A percentile compares a stretch with the other conserved stretches of the same genome.
Evolutionary conservation across 2,329 filamentous ascomycete genomes (phyloP).

Genomic region (Exserohilum turcica): DNA sequence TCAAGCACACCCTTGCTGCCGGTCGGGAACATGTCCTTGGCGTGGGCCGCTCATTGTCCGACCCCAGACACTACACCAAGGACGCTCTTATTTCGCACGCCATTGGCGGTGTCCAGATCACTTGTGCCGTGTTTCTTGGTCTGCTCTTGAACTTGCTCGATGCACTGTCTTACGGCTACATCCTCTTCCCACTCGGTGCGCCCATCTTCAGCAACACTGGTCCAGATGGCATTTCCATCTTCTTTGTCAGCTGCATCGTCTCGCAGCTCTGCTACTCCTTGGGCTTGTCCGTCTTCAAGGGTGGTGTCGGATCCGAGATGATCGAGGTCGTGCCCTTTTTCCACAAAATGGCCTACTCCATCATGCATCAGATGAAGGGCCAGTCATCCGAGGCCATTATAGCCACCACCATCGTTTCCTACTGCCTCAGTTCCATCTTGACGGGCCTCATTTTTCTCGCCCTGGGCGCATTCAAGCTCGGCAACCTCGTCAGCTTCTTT

Average conservation of each 20-base stretch:
- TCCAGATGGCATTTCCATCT: slow-evolving; percentile 95
- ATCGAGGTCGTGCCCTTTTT: slow-evolving; percentile 99
- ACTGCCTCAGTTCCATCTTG: slow-evolving; percentile 85
- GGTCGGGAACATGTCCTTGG: slow-evolving; percentile 29
- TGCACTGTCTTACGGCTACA: slow-evolving; percentile 87
- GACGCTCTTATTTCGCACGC: slow-evolving; percentile 67
- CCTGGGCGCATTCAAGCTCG: slow-evolving; percentile 85
- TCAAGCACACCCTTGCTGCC: slow-evolving; percentile 24
- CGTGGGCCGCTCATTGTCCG: slow-evolving; percentile 49
- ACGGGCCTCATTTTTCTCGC: slow-evolving; percentile 91
- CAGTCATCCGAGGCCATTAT: slow-evolving; percentile 84
- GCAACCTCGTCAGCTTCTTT: slow-evolving; percentile 95
- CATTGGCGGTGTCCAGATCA: slow-evolving; percentile 68
- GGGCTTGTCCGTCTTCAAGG: slow-evolving; percentile 83
- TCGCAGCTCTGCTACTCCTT: slow-evolving; percentile 88
- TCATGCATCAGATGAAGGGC: slow-evolving; percentile 76
- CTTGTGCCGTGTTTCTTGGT: slow-evolving; percentile 88
- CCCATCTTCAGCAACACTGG: slow-evolving; percentile 84
- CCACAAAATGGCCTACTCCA: slow-evolving; percentile 95
- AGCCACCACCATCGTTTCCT: slow-evolving; percentile 91
- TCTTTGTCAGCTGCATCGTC: slow-evolving; percentile 96
- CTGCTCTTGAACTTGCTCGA: slow-evolving; percentile 91
- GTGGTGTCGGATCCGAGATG: slow-evolving; percentile 93
- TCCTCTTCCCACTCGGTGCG: slow-evolving; percentile 88
- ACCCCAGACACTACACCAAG: slow-evolving; percentile 74